These are phyloP conservation scores for Agaricus blazei DNA, from an alignment of 768 basidiomycete species.

Conservation along the genomic window DNA sequence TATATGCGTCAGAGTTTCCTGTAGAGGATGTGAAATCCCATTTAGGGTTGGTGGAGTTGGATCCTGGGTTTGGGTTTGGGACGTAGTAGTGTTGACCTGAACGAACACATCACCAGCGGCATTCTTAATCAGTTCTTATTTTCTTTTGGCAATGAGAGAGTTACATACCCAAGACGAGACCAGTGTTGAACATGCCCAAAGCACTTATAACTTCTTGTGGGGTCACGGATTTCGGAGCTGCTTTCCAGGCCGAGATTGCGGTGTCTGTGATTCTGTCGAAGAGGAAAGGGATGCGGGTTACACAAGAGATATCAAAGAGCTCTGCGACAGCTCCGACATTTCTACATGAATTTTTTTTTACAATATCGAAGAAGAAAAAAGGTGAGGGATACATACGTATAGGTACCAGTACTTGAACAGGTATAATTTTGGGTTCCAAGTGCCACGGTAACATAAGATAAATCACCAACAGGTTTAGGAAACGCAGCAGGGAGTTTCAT, in stretches of 20 bases:
- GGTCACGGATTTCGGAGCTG: conserved; percentile 16
- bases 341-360: conserved; percentile 20
- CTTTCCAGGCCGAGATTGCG: conserved; percentile 16
- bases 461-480: conserved; percentile 26
- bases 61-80: conserved; percentile 38
- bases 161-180: conserved; percentile 25
- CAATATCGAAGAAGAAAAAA: not conserved
- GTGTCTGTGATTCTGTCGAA: conserved; percentile 23
- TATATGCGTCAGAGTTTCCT: too few relatives aligned
- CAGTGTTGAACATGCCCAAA: conserved; percentile 11
- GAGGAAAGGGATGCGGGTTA: conserved; percentile 22
- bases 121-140: too few relatives aligned
- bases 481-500: conserved; percentile 24
- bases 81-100: conserved; percentile 50
- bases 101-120: too few relatives aligned
- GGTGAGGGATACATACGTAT: conserved; percentile 29
- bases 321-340: conserved; percentile 46
- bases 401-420: conserved; percentile 38
- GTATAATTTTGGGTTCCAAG: conserved; percentile 55
- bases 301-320: conserved; percentile 52
- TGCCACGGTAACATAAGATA: conserved; percentile 40
- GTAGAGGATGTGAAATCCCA: conserved; percentile 40
- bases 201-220: conserved; percentile 14
- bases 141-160: too few relatives aligned
- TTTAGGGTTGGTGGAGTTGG: conserved; percentile 35